phyloP scores from a whole-genome alignment of 352 stramenopile genomes.

The Thraustochytrium sp. region DNA sequence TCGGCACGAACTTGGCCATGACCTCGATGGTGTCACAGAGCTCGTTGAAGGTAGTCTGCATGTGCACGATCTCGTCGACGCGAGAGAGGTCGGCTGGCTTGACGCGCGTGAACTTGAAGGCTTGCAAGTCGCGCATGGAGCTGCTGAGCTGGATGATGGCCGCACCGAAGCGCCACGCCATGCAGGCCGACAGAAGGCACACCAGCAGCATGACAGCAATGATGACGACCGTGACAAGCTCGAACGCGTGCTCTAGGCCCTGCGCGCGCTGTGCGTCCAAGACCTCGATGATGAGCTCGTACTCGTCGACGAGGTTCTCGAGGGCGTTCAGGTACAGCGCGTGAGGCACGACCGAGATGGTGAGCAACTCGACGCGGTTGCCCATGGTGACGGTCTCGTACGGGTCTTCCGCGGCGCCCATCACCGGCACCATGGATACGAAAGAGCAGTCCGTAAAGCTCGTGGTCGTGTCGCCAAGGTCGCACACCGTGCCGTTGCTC shows the following conservation, averaged over 20 bases:
- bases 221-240: not conserved
- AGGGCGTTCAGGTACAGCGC: not conserved
- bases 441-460: not conserved
- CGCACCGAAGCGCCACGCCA: not conserved
- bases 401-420: not conserved
- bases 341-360: not conserved
- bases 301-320: not conserved
- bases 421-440: not conserved
- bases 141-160: not conserved
- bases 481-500: not conserved
- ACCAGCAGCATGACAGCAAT: not conserved
- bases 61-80: not conserved
- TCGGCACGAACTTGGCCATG: constrained; percentile 41
- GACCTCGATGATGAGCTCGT: not conserved
- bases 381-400: not conserved
- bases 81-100: not conserved
- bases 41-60: not conserved
- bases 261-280: not conserved
- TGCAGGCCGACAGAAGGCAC: not conserved
- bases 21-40: constrained; percentile 19
- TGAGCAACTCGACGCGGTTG: not conserved
- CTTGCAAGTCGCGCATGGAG: not conserved
- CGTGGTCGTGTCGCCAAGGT: not conserved
- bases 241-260: not conserved
- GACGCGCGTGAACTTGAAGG: not conserved